phyloP scores from a whole-genome alignment of 345 rosid species.

The Salix udensis region DNA sequence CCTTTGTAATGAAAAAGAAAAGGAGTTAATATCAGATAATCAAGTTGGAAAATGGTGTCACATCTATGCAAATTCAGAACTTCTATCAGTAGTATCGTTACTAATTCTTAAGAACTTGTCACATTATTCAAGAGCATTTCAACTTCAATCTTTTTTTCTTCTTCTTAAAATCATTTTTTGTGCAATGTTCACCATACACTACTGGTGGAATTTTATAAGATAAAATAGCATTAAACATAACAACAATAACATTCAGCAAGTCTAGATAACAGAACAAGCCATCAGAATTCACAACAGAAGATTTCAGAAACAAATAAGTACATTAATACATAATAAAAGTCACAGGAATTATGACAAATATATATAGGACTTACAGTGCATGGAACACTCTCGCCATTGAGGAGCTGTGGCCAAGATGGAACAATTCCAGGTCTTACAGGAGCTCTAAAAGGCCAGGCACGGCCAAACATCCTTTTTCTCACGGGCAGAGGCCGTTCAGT shows the following conservation, averaged over 20 bases:
- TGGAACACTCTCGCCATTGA: conserved; percentile 31
- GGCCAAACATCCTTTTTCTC: conserved; percentile 81
- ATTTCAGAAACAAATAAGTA: too few species aligned
- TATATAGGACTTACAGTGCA: conserved; percentile 56
- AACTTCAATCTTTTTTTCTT: neutral
- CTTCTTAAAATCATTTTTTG: neutral
- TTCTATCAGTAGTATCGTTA: too few species aligned
- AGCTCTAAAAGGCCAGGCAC: conserved; percentile 85
- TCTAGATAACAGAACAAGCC: too few species aligned
- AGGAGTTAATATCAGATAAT: too few species aligned
- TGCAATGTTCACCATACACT: neutral
- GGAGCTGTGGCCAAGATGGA: conserved; percentile 85
- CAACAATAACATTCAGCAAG: neutral
- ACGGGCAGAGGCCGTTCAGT: conserved; percentile 67
- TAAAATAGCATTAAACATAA: neutral
- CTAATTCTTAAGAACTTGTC: neutral
- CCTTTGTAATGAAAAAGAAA: too few species aligned
- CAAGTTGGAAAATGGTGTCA: too few species aligned
- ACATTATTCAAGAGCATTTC: neutral
- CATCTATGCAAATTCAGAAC: too few species aligned
- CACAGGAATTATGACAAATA: too few species aligned
- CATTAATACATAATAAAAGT: too few species aligned
- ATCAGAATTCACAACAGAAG: too few species aligned
- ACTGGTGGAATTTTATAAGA: neutral
- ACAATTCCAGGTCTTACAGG: conserved; percentile 75